Evolutionary conservation across 352 stramenopile species (phyloP).

Genomic region (Phytophthora pini): DNA sequence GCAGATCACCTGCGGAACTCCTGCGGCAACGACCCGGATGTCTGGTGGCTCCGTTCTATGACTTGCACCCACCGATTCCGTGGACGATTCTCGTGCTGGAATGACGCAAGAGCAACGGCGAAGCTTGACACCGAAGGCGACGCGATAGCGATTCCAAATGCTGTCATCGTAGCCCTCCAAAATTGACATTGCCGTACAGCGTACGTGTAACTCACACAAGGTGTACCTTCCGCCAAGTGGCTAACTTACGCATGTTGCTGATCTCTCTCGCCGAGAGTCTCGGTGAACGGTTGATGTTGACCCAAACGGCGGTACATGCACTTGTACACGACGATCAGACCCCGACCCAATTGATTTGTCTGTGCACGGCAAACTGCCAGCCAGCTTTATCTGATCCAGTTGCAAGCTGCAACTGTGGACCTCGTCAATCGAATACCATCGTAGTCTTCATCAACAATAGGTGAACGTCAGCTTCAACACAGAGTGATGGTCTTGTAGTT

Average conservation of each 20-base stretch:
- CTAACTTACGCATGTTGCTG: not conserved
- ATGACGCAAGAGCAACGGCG: not conserved
- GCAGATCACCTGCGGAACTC: conserved; percentile 20
- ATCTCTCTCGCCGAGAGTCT: not conserved
- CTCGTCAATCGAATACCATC: no score
- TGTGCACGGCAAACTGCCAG: conserved; percentile 1
- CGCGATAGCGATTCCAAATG: not conserved
- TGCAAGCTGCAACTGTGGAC: not conserved
- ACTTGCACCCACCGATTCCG: conserved; percentile 18
- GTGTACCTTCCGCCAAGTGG: not conserved
- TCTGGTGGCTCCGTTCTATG: conserved; percentile 14
- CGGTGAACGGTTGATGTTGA: no score
- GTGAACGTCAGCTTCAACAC: not conserved
- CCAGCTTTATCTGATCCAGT: conserved; percentile 2
- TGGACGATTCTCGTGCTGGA: not conserved
- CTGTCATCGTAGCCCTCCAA: not conserved
- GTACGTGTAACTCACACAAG: not conserved
- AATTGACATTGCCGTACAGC: not conserved
- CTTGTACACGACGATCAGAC: not conserved
- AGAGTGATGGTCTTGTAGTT: not conserved
- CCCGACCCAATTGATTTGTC: not conserved
- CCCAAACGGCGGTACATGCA: not conserved
- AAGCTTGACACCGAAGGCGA: not conserved
- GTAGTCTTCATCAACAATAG: not conserved
- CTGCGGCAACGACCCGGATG: conserved; percentile 10